These are phyloP conservation scores for Pyrenochaeta sp. DNA, from an alignment of 2,329 filamentous ascomycete genomes.

Conservation along the genomic window DNA sequence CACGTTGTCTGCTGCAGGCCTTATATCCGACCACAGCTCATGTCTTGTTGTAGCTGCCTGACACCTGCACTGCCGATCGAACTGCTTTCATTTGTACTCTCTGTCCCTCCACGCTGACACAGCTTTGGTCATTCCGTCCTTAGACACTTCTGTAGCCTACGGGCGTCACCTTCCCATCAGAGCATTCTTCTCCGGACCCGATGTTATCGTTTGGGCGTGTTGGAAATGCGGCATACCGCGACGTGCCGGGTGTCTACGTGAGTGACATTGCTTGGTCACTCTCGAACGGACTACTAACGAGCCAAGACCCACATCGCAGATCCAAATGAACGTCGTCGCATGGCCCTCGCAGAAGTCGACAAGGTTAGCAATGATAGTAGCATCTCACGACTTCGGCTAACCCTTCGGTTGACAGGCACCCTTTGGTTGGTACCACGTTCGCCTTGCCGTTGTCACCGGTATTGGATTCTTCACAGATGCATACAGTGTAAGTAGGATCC, in stretches of 20 bases:
- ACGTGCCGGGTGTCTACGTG: conserved; percentile 42
- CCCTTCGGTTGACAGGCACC: conserved; percentile 22
- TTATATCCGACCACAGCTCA: conserved; percentile 11
- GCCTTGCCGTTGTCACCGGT: conserved; percentile 78
- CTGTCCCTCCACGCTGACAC: conserved; percentile 6
- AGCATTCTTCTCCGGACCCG: conserved; percentile 7
- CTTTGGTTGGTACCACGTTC: conserved; percentile 71
- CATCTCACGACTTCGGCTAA: neutral
- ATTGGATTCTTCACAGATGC: conserved; percentile 91
- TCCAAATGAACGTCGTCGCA: conserved; percentile 45
- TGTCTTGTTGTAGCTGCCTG: conserved; percentile 3
- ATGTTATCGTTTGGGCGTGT: conserved; percentile 38
- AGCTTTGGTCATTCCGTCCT: conserved; percentile 8
- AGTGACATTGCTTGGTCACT: conserved; percentile 1
- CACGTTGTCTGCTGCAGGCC: conserved; percentile 8
- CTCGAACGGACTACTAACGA: conserved; percentile 14
- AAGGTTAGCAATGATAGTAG: conserved; percentile 15
- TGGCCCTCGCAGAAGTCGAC: conserved; percentile 47
- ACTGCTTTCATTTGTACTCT: conserved; percentile 8
- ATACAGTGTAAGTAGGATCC: conserved; percentile 56
- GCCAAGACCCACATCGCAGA: conserved; percentile 39
- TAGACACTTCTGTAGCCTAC: neutral
- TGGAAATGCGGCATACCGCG: conserved; percentile 41
- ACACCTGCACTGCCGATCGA: conserved; percentile 10
- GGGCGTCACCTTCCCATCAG: conserved; percentile 4